A percentile compares a stretch with the other conserved stretches of the same genome.
phyloP scores from a whole-genome alignment of 1,284 basidiomycete species.

The Malassezia globosa region DNA sequence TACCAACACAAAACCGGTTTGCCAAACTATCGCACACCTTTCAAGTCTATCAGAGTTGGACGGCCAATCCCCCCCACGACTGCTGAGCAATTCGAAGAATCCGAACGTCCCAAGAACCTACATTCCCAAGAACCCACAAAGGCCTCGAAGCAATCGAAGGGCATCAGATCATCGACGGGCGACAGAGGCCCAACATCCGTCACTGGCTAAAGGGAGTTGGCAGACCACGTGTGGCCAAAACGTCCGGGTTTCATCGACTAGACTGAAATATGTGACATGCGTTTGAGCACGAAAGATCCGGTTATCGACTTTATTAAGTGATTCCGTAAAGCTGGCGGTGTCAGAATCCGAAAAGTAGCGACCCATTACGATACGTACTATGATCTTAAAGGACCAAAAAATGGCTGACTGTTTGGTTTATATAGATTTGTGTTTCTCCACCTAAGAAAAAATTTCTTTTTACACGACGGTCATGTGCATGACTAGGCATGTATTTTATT shows the following conservation, averaged over 20 bases:
- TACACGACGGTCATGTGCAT: too few relatives aligned
- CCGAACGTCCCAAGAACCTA: slow-evolving; percentile 33
- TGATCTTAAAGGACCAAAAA: slow-evolving; percentile 15
- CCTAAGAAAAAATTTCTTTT: too few relatives aligned
- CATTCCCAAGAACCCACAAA: slow-evolving; percentile 23
- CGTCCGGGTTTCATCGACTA: slow-evolving; percentile 42
- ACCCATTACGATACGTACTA: slow-evolving; percentile 1
- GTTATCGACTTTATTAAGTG: slow-evolving; percentile 46
- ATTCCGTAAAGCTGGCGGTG: slow-evolving; percentile 41
- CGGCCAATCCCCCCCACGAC: slow-evolving; percentile 41
- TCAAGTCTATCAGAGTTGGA: slow-evolving; percentile 42
- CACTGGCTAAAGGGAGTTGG: slow-evolving; percentile 38
- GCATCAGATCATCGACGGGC: slow-evolving; percentile 43
- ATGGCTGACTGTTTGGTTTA: background rate
- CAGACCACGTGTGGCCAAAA: slow-evolving; percentile 22
- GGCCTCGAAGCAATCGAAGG: slow-evolving; percentile 26
- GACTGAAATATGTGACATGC: slow-evolving; percentile 43
- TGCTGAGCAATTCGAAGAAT: slow-evolving; percentile 36
- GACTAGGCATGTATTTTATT: too few relatives aligned
- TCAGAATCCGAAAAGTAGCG: background rate
- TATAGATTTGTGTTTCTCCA: slow-evolving; percentile 11
- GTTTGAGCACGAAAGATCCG: slow-evolving; percentile 43
- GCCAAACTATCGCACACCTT: too few relatives aligned
- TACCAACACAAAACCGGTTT: background rate
- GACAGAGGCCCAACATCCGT: slow-evolving; percentile 35